Evolutionary conservation across 78 protist species (phyloP).

Genomic region (Protostelium mycophagum): DNA sequence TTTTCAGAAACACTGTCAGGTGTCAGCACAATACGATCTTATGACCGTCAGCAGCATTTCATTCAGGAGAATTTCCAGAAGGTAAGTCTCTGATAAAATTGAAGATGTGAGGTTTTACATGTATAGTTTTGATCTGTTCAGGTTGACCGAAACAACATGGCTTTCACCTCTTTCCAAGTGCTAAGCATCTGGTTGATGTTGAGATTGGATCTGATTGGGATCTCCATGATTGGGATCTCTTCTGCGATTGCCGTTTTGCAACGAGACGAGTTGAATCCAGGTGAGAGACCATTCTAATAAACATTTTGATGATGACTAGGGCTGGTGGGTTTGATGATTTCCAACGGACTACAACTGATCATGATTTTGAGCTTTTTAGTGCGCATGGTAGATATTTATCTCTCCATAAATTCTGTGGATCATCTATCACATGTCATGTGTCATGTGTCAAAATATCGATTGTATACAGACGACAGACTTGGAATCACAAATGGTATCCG

Average conservation of each 20-base stretch:
- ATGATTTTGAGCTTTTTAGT: constrained; percentile 40
- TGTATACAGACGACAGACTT: constrained; percentile 55
- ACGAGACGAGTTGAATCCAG: neutral
- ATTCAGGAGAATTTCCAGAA: neutral
- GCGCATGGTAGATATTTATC: no score
- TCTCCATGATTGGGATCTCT: constrained; percentile 54
- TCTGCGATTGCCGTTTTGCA: constrained; percentile 10
- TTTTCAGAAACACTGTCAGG: constrained; percentile 89
- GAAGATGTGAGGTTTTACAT: no score
- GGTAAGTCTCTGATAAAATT: neutral
- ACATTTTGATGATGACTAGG: constrained; percentile 8
- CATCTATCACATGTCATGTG: no score
- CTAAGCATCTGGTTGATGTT: constrained; percentile 66
- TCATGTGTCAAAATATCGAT: no score
- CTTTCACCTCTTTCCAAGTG: neutral
- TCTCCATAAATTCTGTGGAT: no score
- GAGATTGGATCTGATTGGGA: constrained; percentile 71
- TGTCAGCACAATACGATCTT: constrained; percentile 89
- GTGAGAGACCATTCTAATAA: neutral
- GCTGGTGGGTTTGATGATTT: constrained; percentile 60
- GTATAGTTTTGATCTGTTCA: constrained; percentile 8
- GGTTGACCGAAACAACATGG: no score
- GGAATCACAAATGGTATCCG: constrained; percentile 50
- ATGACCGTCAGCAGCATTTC: neutral
- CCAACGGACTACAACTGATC: constrained; percentile 62